Evolutionary conservation across 441 rosid genomes (phyloP).

Genomic region (Croton setiger): DNA sequence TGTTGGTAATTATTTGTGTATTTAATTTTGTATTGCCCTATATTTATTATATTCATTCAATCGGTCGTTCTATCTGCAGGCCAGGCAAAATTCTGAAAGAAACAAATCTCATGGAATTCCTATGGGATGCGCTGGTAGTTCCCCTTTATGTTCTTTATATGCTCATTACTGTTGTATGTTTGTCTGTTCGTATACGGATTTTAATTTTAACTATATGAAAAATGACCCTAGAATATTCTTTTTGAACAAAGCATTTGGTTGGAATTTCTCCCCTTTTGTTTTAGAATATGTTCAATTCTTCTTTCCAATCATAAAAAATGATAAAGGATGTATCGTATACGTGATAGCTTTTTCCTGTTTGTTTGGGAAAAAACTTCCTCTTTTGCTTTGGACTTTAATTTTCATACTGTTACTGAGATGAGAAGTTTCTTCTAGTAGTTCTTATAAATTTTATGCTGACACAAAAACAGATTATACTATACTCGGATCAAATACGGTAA

Average conservation of each 20-base stretch:
- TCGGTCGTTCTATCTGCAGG: slow-evolving; percentile 5
- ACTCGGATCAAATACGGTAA: neutral
- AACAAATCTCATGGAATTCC: slow-evolving; percentile 8
- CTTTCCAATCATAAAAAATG: neutral
- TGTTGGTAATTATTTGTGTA: too few species aligned
- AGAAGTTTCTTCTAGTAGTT: neutral
- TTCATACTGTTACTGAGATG: neutral
- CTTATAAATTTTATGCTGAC: neutral
- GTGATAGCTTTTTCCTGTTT: neutral
- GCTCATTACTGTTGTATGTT: neutral
- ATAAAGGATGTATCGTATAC: neutral
- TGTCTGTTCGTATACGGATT: neutral
- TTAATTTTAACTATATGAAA: neutral
- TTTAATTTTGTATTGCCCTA: neutral
- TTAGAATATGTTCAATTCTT: neutral
- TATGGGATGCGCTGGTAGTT: slow-evolving; percentile 7
- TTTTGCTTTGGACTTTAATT: neutral
- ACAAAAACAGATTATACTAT: neutral
- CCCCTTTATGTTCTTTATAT: neutral
- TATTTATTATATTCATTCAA: neutral
- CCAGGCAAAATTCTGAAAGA: slow-evolving; percentile 18
- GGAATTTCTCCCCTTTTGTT: neutral
- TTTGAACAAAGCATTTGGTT: neutral
- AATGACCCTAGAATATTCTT: too few species aligned
- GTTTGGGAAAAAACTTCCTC: neutral